Base-by-base conservation (phyloP, 345 rosid species). In the Citrus maxima region DNA sequence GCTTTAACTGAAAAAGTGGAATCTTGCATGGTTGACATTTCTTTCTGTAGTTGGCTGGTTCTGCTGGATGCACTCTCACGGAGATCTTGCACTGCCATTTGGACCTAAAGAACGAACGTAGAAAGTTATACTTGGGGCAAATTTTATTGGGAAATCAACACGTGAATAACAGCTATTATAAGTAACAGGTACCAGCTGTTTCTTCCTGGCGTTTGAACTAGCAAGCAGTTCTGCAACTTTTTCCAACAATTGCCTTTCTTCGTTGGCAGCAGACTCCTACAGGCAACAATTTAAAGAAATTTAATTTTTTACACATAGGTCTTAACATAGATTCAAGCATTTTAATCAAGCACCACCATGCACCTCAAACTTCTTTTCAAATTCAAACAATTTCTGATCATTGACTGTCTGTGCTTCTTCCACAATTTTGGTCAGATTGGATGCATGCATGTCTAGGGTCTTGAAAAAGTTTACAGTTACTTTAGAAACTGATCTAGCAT, bases 331-430 rank as follows among this genome's bases (percentile, higher is more conserved):
- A 68, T 61, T 58, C 3, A 37, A 63, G 64, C 13, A 72, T 79
- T 77, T 81, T 30, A 74, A 72, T 49, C 67, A 73, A 77, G 72
- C 40, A 74, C 62, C 0, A 10, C 72, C 25, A 19, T 80, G 77
- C 81, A 96, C 99, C 98, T 97, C 97, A 79, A 94, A 97, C 84
- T 90, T 94, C 92, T 89, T 92, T 85, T 93, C 98, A 34, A 97
- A 88, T 75, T 90, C 93, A 56, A 91, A 88, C 79, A 94, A 64
- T 75, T 94, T 93, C 81, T 84, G 81, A 85, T 94, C 92, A 84
- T 92, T 93, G 67, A 91, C 90, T 7, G 86, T 87, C 74, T 93
- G 96, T 46, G 99, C 93, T 83, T 93, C 99, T 82, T 87, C 91
- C 65, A 93, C 93, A 70, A 93, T 90, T 72, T 88, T 86, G 62